Percentiles rank a stretch among this genome's conserved stretches.
Evolutionary conservation across 306 rosid species (phyloP).

Genomic region (Glycine tomentella): DNA sequence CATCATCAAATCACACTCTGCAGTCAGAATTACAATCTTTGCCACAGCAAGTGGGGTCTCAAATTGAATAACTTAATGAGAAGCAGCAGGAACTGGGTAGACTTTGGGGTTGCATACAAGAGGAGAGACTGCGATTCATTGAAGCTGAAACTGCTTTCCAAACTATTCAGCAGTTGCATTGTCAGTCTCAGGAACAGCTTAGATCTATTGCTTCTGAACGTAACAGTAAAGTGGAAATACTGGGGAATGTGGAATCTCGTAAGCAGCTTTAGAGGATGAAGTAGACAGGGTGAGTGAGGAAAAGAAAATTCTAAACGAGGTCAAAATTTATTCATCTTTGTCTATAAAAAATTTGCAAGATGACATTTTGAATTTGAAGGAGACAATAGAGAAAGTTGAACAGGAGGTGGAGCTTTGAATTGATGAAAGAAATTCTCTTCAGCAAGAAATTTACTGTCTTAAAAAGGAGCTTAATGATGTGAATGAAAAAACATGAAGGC

Average conservation of each 20-base stretch:
- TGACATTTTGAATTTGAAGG: conserved; percentile 74
- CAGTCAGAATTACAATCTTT: no score
- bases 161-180: conserved; percentile 86
- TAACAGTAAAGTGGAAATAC: conserved; percentile 60
- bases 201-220: conserved; percentile 73
- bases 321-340: conserved; percentile 73
- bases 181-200: conserved; percentile 88
- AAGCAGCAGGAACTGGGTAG: no score
- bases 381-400: conserved; percentile 77
- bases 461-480: no score
- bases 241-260: conserved; percentile 65
- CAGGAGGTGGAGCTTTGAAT: conserved; percentile 81
- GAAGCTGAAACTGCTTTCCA: conserved; percentile 99
- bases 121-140: conserved; percentile 76
- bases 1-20: no score
- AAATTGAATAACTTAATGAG: no score
- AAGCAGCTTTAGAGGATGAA: conserved; percentile 72
- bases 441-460: no score
- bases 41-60: no score
- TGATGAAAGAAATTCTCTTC: conserved; percentile 85
- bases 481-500: no score
- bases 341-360: conserved; percentile 76
- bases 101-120: no score
- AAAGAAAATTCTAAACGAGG: conserved; percentile 71
- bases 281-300: conserved; percentile 69